Evolutionary conservation across 2,329 filamentous ascomycete species (phyloP).

Genomic region (Byssoonygena ceratinophila): DNA sequence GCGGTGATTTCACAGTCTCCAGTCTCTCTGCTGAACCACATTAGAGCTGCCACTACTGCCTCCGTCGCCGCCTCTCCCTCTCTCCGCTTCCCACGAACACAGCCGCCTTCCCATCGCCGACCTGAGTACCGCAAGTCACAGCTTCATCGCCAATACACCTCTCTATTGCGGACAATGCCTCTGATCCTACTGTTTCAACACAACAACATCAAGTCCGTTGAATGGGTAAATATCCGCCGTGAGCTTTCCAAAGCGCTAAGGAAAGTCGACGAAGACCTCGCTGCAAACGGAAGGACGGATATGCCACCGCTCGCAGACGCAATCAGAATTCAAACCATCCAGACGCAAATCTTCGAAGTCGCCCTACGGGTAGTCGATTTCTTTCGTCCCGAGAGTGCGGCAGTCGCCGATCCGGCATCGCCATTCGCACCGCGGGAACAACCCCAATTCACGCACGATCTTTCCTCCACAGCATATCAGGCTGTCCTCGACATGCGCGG

Average conservation of each 20-base stretch:
- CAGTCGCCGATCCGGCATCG: slow-evolving; percentile 23
- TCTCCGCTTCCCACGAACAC: slow-evolving; percentile 50
- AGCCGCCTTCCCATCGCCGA: slow-evolving; percentile 78
- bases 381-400: slow-evolving; percentile 47
- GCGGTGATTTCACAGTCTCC: slow-evolving; percentile 38
- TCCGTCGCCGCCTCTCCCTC: slow-evolving; percentile 30
- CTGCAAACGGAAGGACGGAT: slow-evolving; percentile 41
- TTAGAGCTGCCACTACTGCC: slow-evolving; percentile 1
- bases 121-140: slow-evolving; percentile 85
- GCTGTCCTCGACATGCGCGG: slow-evolving; percentile 42
- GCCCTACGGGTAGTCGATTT: slow-evolving; percentile 81
- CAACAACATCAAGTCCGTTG: slow-evolving; percentile 62
- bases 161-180: slow-evolving; percentile 72
- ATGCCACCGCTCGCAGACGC: slow-evolving; percentile 43
- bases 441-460: slow-evolving; percentile 44
- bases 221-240: slow-evolving; percentile 62
- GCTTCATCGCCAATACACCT: slow-evolving; percentile 75
- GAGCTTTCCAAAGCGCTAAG: slow-evolving; percentile 53
- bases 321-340: slow-evolving; percentile 70
- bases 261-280: slow-evolving; percentile 57
- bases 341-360: slow-evolving; percentile 78
- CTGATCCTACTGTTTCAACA: slow-evolving; percentile 79
- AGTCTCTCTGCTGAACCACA: slow-evolving; percentile 39
- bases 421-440: slow-evolving; percentile 31
- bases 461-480: slow-evolving; percentile 47